Evolutionary conservation across 257 asterid genomes (phyloP).

Genomic region (Agastache rugosa): DNA sequence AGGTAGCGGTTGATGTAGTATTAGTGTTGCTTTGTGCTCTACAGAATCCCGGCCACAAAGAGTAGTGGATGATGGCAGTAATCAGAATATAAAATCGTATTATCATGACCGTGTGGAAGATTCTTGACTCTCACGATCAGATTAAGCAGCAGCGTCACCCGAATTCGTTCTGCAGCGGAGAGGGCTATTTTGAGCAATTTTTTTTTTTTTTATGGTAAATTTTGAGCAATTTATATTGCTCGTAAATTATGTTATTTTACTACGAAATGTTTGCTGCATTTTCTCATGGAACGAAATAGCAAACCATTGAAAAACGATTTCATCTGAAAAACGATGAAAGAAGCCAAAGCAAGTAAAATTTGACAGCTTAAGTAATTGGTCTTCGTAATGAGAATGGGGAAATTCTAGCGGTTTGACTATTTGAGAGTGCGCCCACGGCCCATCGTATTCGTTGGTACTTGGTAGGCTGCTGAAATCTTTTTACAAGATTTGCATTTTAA

Average conservation of each 20-base stretch:
- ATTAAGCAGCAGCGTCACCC: not conserved
- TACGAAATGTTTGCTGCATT: not conserved
- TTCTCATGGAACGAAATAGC: not conserved
- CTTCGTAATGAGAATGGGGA: not conserved
- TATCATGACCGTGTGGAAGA: not conserved
- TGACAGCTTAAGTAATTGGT: not conserved
- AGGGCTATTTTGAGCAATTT: not conserved
- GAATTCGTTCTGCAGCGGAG: not conserved
- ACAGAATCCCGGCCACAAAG: slow-evolving; percentile 26
- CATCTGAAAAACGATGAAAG: not conserved
- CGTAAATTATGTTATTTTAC: too few relatives aligned
- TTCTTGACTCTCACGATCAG: not conserved
- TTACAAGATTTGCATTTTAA: not conserved
- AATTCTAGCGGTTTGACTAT: too few relatives aligned
- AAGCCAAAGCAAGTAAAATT: not conserved
- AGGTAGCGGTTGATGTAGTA: slow-evolving; percentile 27
- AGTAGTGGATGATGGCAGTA: slow-evolving; percentile 9
- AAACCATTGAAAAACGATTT: not conserved
- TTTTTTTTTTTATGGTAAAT: too few relatives aligned
- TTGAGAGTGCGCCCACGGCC: too few relatives aligned
- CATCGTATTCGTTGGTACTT: too few relatives aligned
- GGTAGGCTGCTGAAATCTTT: too few relatives aligned
- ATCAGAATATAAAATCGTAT: not conserved
- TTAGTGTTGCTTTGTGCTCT: slow-evolving; percentile 30
- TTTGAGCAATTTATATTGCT: not conserved